These are phyloP conservation scores for Moelleriella libera DNA, from an alignment of 2,329 filamentous ascomycete genomes.

Conservation along the genomic window DNA sequence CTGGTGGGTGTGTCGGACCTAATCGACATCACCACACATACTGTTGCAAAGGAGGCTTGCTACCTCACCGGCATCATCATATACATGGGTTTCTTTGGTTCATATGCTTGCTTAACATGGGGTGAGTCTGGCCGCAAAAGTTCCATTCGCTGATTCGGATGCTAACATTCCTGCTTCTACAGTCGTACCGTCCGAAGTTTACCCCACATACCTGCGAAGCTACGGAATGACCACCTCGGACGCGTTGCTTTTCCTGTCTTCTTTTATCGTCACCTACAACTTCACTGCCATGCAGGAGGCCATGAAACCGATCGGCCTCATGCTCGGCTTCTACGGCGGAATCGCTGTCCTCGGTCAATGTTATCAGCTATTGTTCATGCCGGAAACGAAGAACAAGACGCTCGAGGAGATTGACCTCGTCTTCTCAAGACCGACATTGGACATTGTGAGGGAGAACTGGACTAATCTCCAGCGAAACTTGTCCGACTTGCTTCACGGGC, in stretches of 20 bases:
- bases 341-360: slow-evolving; percentile 57
- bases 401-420: slow-evolving; percentile 60
- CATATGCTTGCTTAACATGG: slow-evolving; percentile 51
- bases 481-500: slow-evolving; percentile 9
- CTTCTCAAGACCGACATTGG: slow-evolving; percentile 47
- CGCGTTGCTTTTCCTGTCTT: slow-evolving; percentile 53
- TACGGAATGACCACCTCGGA: slow-evolving; percentile 64
- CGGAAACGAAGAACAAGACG: slow-evolving; percentile 54
- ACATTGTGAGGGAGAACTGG: slow-evolving; percentile 47
- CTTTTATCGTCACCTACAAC: slow-evolving; percentile 65
- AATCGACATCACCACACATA: slow-evolving; percentile 30
- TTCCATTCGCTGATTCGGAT: neutral
- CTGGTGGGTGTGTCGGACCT: slow-evolving; percentile 52
- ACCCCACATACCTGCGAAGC: slow-evolving; percentile 56
- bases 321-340: slow-evolving; percentile 60
- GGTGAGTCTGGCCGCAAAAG: slow-evolving; percentile 5
- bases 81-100: slow-evolving; percentile 57
- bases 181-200: slow-evolving; percentile 54
- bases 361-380: slow-evolving; percentile 65
- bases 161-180: neutral
- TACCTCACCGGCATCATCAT: slow-evolving; percentile 55
- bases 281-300: slow-evolving; percentile 55
- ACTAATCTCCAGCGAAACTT: slow-evolving; percentile 17
- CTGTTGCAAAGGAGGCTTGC: slow-evolving; percentile 36
- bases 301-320: slow-evolving; percentile 52